Evolutionary conservation across 192 early-diverging fungal genomes (phyloP).

Genomic region (Podila minutissima): DNA sequence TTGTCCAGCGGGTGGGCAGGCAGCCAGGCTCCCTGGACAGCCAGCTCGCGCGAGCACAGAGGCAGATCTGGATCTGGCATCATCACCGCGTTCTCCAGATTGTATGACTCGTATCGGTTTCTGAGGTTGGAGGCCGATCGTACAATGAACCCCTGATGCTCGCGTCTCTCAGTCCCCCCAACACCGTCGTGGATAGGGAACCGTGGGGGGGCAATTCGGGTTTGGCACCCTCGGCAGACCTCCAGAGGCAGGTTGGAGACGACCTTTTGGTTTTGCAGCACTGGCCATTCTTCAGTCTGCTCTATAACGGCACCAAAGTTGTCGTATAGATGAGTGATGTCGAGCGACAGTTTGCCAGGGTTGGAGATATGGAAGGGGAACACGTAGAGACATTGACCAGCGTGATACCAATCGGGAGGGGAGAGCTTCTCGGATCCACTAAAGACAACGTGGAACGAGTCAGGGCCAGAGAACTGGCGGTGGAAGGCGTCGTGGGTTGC

Average conservation of each 20-base stretch:
- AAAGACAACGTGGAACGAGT: conserved; percentile 45
- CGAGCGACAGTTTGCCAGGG: conserved; percentile 27
- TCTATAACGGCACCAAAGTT: conserved; percentile 34
- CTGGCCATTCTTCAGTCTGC: conserved; percentile 17
- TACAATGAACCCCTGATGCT: neutral
- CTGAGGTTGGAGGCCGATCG: neutral
- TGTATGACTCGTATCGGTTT: conserved; percentile 2
- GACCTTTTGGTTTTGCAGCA: conserved; percentile 5
- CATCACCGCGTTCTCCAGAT: neutral
- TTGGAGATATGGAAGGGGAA: conserved; percentile 48
- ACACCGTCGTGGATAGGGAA: neutral
- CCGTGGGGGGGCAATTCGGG: conserved; percentile 14
- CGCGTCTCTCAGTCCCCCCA: neutral
- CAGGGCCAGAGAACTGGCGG: conserved; percentile 42
- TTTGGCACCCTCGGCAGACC: conserved; percentile 22
- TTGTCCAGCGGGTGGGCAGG: conserved; percentile 34
- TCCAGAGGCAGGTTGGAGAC: conserved; percentile 26
- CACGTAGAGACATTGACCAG: conserved; percentile 36
- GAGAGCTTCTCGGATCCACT: conserved; percentile 33
- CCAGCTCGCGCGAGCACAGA: conserved; percentile 15
- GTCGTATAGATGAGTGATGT: conserved; percentile 35
- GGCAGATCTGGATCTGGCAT: conserved; percentile 11
- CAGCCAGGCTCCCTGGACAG: conserved; percentile 36
- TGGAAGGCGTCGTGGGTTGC: conserved; percentile 39
- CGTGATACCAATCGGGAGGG: conserved; percentile 38